phyloP scores from a whole-genome alignment of 2,329 filamentous ascomycete genomes.

The Xenoacremonium recifei region DNA sequence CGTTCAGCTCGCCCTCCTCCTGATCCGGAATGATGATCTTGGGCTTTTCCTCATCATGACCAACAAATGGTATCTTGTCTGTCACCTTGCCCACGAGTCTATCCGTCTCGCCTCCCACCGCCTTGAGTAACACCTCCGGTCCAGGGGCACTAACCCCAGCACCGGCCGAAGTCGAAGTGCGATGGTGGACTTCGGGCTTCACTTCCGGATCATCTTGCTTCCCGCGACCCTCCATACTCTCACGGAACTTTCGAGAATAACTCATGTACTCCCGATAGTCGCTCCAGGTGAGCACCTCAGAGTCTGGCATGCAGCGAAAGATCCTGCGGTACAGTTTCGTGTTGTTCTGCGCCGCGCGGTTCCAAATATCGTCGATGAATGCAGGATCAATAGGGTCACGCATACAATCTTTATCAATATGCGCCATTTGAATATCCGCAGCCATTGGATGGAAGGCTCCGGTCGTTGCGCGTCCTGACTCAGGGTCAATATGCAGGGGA shows the following conservation, averaged over 20 bases:
- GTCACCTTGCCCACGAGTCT: conserved; percentile 32
- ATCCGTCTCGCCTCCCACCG: conserved; percentile 29
- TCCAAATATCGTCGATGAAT: conserved; percentile 90
- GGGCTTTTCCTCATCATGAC: conserved; percentile 29
- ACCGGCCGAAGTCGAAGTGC: conserved; percentile 31
- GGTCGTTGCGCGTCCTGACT: conserved; percentile 46
- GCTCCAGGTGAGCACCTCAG: conserved; percentile 87
- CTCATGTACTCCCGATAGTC: conserved; percentile 83
- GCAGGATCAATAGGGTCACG: conserved; percentile 76
- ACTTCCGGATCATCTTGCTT: conserved; percentile 49
- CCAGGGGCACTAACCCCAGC: conserved; percentile 44
- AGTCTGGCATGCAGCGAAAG: conserved; percentile 96
- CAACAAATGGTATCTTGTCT: conserved; percentile 22
- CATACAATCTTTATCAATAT: conserved; percentile 90
- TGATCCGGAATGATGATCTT: conserved; percentile 32
- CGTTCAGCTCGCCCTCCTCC: conserved; percentile 30
- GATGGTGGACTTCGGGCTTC: conserved; percentile 35
- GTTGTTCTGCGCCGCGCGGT: conserved; percentile 85
- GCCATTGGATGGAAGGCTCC: conserved; percentile 51
- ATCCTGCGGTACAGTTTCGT: conserved; percentile 91
- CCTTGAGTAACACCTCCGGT: conserved; percentile 36
- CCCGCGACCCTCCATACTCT: conserved; percentile 58
- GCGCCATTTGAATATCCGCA: conserved; percentile 69
- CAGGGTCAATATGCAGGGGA: conserved; percentile 52
- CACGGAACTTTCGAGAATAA: conserved; percentile 76